Base-by-base conservation (phyloP, 2,329 filamentous ascomycete species). In the Curvularia lunata region DNA sequence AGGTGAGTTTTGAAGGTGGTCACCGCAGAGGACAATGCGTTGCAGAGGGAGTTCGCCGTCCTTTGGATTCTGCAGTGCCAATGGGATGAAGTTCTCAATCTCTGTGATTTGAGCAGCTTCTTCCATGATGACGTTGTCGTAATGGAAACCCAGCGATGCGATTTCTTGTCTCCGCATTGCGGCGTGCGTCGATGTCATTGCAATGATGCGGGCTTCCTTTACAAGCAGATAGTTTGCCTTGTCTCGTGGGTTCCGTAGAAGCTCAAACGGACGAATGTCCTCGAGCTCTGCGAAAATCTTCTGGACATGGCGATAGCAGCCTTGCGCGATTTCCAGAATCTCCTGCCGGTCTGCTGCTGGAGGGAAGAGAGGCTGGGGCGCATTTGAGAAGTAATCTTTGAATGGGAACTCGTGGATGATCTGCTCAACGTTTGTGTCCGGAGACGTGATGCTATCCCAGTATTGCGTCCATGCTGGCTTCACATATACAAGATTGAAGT, bases 51-150 rank as follows among this genome's bases (percentile, higher is more conserved):
- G 84, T 70, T 91, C 84, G 32, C 90, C 90, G 50, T 88, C 82
- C 64, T 86, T 86, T 19, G 90, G 86, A 62, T 91, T 91, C 74
- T 99, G 96, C 77, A 99, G 84, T n/a, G 93, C 91, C 52, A 97
- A 83, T 0, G 95, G 95, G 63, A 99, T 92, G 78, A 99, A 98
- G 63, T 92, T 96, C 75, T 99, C 95, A 45, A 97, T 91, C 76
- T 99, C 95, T 0, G 94, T 99, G 72, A 99, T 94, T 73, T 99
- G 95, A 12, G 95, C 95, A 5, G 95, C 94, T 82, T 99, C 95
- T 80, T 99, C 95, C 91, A 99, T 97, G 52, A 99, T 85, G 12
- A 99, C 90, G 64, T 97, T 99, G 80, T 98, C 93, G 70, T 99
- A 99, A 67, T 92, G 91, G 78, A 99, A 99, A 16, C 93, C 93